Base-by-base conservation (phyloP, 2,329 filamentous ascomycete species). In the Teratosphaeria nubilosa region DNA sequence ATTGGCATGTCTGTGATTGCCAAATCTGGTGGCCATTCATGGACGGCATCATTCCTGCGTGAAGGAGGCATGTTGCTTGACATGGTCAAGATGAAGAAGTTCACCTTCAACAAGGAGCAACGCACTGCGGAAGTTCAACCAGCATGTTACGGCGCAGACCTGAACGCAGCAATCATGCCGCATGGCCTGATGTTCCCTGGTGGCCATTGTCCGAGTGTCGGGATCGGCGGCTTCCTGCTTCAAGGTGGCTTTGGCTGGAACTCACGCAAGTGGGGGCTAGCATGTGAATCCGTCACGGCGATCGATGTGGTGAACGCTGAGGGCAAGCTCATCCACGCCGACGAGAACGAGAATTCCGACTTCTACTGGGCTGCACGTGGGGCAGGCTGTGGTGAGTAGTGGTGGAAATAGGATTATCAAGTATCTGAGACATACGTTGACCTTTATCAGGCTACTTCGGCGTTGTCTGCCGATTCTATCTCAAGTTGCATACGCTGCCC, bases 241-340 rank as follows among this genome's bases (percentile, higher is more conserved):
- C 80, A 82, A 62, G 81, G 80, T 0, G 80, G 80, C 1, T 82
- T 82, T 78, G 80, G 80, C 0, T 83, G 80, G 80, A 82, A 81
- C 63, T 81, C 22, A 37, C 31, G 79, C 77, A 79, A 78, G 60
- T 82, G 79, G 80, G 80, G 80, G 0, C 82, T 78, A 77, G 78
- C 78, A 0, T 82, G 80, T 57, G 76, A 81, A 62, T 67, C 69
- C 14, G 69, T 81, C 1, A 56, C 72, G 2, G 77, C 70, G 1
- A 62, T 81, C 10, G 78, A 81, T 57, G 76, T 79, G 1, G 77
- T 81, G 1, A 78, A 77, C 1, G 77, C 78, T 0, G 67, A 76
- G 6, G 78, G 73, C 0, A 65, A 72, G 57, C 62, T 69, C 58
- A 59, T 76, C 16, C 69, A 72, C 58, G 74, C 72, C 60, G 70